phyloP scores from a whole-genome alignment of 2,329 filamentous ascomycete species.

The Amauroascus niger region DNA sequence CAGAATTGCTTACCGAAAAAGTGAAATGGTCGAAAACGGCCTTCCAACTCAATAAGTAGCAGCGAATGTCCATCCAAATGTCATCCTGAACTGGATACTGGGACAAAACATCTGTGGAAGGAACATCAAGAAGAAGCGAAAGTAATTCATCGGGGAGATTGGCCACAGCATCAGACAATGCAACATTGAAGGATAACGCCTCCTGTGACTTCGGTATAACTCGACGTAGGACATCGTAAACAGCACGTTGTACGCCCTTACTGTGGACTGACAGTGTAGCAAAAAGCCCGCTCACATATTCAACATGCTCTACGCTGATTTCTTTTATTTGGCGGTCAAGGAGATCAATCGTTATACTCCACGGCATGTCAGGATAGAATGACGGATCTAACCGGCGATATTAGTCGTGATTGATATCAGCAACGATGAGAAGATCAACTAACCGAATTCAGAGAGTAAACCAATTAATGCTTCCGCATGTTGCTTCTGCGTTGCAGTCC shows the following conservation, averaged over 20 bases:
- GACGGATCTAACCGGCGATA: slow-evolving; percentile 33
- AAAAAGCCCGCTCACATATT: slow-evolving; percentile 61
- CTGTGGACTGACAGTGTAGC: slow-evolving; percentile 67
- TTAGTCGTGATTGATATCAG: not conserved
- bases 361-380: slow-evolving; percentile 52
- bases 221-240: slow-evolving; percentile 68
- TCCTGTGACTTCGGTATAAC: slow-evolving; percentile 72
- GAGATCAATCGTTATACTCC: slow-evolving; percentile 64
- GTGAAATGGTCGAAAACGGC: slow-evolving; percentile 79
- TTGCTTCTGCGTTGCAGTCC: slow-evolving; percentile 50
- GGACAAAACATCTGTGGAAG: slow-evolving; percentile 57
- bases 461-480: slow-evolving; percentile 49
- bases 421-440: slow-evolving; percentile 14
- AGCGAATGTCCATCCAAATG: slow-evolving; percentile 61
- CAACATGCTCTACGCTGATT: slow-evolving; percentile 52
- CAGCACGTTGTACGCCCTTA: slow-evolving; percentile 63
- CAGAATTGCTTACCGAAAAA: slow-evolving; percentile 44
- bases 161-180: slow-evolving; percentile 46
- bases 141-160: slow-evolving; percentile 74
- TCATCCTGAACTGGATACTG: slow-evolving; percentile 53
- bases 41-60: slow-evolving; percentile 82
- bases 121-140: slow-evolving; percentile 68
- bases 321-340: slow-evolving; percentile 59
- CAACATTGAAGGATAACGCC: slow-evolving; percentile 67
- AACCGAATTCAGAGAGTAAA: slow-evolving; percentile 34